Evolutionary conservation across 2,329 filamentous ascomycete genomes (phyloP), one percentile per base, ranked within the genome.

Genomic region (Cytospora piceae): DNA sequence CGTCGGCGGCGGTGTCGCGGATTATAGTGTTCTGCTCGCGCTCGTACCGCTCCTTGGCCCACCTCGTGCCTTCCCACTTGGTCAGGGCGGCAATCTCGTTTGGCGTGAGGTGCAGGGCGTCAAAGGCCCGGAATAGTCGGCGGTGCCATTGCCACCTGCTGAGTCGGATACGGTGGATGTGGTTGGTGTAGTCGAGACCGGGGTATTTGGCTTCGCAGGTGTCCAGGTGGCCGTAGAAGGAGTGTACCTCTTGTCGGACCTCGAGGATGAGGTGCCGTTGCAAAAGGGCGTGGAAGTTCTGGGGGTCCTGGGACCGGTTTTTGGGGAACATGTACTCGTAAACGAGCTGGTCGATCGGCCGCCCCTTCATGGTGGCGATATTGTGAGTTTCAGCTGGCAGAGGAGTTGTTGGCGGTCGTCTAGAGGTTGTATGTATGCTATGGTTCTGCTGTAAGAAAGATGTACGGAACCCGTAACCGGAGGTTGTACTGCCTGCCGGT

Each of bases 121-220:
- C 90, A 72, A 94, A 93, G 32, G 90, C 90, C 51, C 87, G 85
- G 76, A 94, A 94, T 15, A 94, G 84, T 65, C 88, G 85, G 68
- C 87, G 84, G 76, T 94, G 91, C 86, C 91, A 92, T 20, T 84
- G 85, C 82, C 90, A 94, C 67, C 90, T 88, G 71, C 87, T 85
- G 11, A 94, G 86, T n/a, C 91, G 89, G 75, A 90, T 88, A 69
- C 90, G 89, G 77, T 94, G 91, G 9, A 89, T 90, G 29, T 78
- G 80, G 73, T 91, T 82, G 67, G 85, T 87, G 80, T 94, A 94
- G 80, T 94, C 91, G 64, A 94, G 85, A 34, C 91, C 91, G 0
- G 91, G 91, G 70, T 94, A 94, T 72, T 92, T 91, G 70, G 91
- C 90, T 80, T 94, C 91, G 70, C 90, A 86, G 31, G 89, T 92